Conservation (phyloP, 2,329 filamentous ascomycete species). For the Botrytis pseudocinerea region DNA sequence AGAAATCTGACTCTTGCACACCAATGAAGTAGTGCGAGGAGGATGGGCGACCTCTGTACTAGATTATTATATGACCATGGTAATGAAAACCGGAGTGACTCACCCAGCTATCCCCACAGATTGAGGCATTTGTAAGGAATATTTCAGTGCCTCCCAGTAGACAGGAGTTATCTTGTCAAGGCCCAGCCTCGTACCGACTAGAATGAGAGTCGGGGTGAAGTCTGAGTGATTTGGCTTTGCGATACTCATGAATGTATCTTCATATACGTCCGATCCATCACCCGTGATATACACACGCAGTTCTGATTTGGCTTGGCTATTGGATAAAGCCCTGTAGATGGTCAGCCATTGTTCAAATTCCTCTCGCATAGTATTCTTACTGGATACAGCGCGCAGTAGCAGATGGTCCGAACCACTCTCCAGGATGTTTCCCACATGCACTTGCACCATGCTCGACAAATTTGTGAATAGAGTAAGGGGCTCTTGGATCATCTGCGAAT, state of each 20-base stretch:
- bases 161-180: slow-evolving; percentile 93
- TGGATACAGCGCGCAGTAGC: slow-evolving; percentile 93
- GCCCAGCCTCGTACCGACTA: slow-evolving; percentile 85
- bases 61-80: slow-evolving; percentile 24
- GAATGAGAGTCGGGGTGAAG: slow-evolving; percentile 83
- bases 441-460: slow-evolving; percentile 87
- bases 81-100: slow-evolving; percentile 26
- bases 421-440: slow-evolving; percentile 89
- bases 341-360: slow-evolving; percentile 24
- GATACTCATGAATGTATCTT: slow-evolving; percentile 79
- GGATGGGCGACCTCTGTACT: slow-evolving; percentile 77
- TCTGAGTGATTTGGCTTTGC: slow-evolving; percentile 64
- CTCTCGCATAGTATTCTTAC: slow-evolving; percentile 52
- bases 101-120: slow-evolving; percentile 96
- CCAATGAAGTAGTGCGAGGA: slow-evolving; percentile 74
- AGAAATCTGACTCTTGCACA: slow-evolving; percentile 74
- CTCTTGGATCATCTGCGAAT: slow-evolving; percentile 83
- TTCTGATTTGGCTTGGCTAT: slow-evolving; percentile 59
- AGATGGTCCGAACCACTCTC: slow-evolving; percentile 98
- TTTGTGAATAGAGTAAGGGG: slow-evolving; percentile 91
- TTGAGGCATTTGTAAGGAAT: slow-evolving; percentile 81
- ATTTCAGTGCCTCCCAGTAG: slow-evolving; percentile 91
- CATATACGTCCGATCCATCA: slow-evolving; percentile 88
- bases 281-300: slow-evolving; percentile 86
- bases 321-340: slow-evolving; percentile 66